Evolutionary conservation across 495 filamentous ascomycete species (phyloP).

Genomic region (Coniosporium apollinis): DNA sequence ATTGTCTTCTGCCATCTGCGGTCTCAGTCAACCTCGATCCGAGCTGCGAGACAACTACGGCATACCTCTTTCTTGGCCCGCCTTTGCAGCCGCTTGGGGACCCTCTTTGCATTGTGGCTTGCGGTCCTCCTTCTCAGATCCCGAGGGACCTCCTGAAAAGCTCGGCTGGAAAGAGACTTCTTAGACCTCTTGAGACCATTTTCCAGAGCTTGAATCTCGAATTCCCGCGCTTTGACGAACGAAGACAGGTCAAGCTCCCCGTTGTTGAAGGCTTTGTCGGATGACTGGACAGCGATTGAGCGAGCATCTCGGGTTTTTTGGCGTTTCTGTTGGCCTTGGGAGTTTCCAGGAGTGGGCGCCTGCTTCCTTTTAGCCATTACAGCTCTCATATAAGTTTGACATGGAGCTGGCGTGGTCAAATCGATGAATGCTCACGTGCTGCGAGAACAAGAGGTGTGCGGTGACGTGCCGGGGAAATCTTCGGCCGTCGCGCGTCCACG

Average conservation of each 20-base stretch:
- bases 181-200: slow-evolving; percentile 59
- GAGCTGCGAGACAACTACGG: too few species aligned
- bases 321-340: not conserved
- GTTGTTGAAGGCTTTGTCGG: slow-evolving; percentile 53
- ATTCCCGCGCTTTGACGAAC: slow-evolving; percentile 71
- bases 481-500: too few species aligned
- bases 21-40: too few species aligned
- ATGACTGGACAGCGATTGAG: slow-evolving; percentile 52
- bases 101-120: slow-evolving; percentile 83
- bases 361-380: slow-evolving; percentile 1
- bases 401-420: too few species aligned
- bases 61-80: slow-evolving; percentile 55
- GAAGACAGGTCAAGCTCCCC: slow-evolving; percentile 64
- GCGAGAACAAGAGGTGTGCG: too few species aligned
- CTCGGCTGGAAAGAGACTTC: slow-evolving; percentile 46
- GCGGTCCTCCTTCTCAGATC: slow-evolving; percentile 73
- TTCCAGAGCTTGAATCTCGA: slow-evolving; percentile 75
- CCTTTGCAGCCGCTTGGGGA: slow-evolving; percentile 60
- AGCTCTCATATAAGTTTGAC: too few species aligned
- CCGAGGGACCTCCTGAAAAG: slow-evolving; percentile 80
- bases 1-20: slow-evolving; percentile 71
- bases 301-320: slow-evolving; percentile 49
- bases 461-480: too few species aligned
- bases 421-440: too few species aligned
- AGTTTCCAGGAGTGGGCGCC: not conserved